Conservation (phyloP, 1,284 basidiomycete genomes). For the Ceratobasidium sp. region DNA sequence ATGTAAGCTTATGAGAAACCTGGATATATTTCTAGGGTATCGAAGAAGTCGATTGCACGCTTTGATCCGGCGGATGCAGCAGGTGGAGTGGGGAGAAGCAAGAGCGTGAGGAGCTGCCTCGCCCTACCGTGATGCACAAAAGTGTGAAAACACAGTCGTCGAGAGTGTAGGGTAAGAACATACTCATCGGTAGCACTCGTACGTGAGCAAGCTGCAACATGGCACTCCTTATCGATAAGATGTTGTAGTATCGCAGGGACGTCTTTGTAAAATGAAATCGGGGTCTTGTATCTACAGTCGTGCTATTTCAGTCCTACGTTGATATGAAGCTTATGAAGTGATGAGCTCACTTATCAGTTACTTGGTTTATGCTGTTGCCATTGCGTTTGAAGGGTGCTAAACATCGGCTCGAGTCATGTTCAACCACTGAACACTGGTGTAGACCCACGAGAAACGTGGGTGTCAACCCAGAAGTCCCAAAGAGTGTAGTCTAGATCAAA, state of each 20-base stretch:
- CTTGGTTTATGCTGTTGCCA: conserved; percentile 68
- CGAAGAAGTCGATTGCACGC: conserved; percentile 77
- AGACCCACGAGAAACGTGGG: conserved; percentile 67
- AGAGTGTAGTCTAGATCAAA: conserved; percentile 90
- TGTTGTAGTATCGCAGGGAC: conserved; percentile 80
- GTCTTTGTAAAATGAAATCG: conserved; percentile 78
- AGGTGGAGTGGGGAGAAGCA: conserved; percentile 73
- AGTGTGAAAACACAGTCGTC: too few relatives aligned
- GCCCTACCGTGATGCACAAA: conserved; percentile 65
- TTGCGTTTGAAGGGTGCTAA: conserved; percentile 74
- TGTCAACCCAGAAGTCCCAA: conserved; percentile 88
- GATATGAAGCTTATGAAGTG: conserved; percentile 26
- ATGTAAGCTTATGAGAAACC: conserved; percentile 58
- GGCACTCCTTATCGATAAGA: conserved; percentile 66
- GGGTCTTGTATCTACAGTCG: conserved; percentile 64
- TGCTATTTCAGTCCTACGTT: conserved; percentile 26
- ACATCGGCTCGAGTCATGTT: too few relatives aligned
- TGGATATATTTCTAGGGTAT: conserved; percentile 87
- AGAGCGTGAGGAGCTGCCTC: conserved; percentile 70
- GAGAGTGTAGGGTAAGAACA: conserved; percentile 53
- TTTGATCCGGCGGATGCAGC: conserved; percentile 59
- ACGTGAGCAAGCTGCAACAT: conserved; percentile 81
- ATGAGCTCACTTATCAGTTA: conserved; percentile 69
- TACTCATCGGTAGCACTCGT: conserved; percentile 79
- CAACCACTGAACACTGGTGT: conserved; percentile 49